phyloP scores from a whole-genome alignment of 306 rosid genomes.

The Begonia loranthoides region DNA sequence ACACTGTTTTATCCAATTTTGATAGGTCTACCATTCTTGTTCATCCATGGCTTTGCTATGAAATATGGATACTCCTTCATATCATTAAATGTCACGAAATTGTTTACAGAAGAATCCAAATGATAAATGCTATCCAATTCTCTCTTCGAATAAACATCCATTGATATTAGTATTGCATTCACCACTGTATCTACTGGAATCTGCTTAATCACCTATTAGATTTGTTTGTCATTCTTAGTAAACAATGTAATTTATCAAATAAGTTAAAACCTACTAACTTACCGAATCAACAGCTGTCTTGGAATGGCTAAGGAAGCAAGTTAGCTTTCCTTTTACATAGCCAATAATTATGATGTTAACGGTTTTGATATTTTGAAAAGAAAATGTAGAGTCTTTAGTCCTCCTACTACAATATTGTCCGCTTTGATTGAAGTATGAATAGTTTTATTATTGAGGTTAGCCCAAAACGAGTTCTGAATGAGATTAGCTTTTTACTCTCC shows the following conservation, averaged over 20 bases:
- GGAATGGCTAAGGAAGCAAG: slow-evolving; percentile 34
- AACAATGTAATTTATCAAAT: no score
- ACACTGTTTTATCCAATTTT: slow-evolving; percentile 36
- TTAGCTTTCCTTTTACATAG: slow-evolving; percentile 62
- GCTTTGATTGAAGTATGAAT: no score
- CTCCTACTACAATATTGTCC: no score
- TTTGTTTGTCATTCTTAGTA: no score
- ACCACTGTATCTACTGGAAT: slow-evolving; percentile 81
- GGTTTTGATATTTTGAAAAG: slow-evolving; percentile 33
- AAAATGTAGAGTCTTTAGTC: background rate
- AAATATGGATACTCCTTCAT: slow-evolving; percentile 28
- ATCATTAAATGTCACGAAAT: slow-evolving; percentile 15
- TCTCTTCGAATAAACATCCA: slow-evolving; percentile 33
- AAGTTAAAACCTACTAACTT: no score
- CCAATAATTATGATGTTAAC: slow-evolving; percentile 55
- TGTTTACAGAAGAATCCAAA: slow-evolving; percentile 52
- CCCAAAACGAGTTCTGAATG: no score
- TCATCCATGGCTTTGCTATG: no score
- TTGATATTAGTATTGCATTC: slow-evolving; percentile 49
- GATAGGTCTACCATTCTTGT: slow-evolving; percentile 52
- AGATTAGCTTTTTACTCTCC: no score
- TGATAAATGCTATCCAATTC: slow-evolving; percentile 39
- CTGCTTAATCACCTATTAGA: no score
- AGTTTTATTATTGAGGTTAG: no score
- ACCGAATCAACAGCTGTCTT: slow-evolving; percentile 47